A percentile compares a stretch with the other conserved stretches of the same genome.
These are phyloP conservation scores for Colletotrichum melonis DNA, from an alignment of 2,329 filamentous ascomycete genomes.

Conservation along the genomic window DNA sequence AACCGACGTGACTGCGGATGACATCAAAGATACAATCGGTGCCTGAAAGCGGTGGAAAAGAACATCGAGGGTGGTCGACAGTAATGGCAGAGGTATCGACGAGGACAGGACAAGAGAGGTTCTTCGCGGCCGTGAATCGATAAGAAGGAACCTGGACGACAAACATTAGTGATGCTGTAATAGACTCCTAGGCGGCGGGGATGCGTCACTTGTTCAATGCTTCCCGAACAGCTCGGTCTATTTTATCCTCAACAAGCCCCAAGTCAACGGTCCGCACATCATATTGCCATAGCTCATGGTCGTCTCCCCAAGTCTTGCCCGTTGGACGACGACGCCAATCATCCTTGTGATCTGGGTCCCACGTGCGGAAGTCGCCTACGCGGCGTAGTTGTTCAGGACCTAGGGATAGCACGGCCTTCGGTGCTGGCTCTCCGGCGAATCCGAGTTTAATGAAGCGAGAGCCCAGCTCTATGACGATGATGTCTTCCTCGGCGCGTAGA, in stretches of 20 bases:
- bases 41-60: conserved; percentile 85
- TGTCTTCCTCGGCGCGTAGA: conserved; percentile 83
- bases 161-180: conserved; percentile 27
- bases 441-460: conserved; percentile 83
- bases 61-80: conserved; percentile 80
- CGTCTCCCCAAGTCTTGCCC: conserved; percentile 69
- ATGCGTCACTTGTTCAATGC: conserved; percentile 81
- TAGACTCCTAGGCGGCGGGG: no score
- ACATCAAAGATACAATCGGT: conserved; percentile 83
- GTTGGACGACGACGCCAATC: conserved; percentile 59
- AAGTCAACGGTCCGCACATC: conserved; percentile 81
- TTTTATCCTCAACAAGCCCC: conserved; percentile 84
- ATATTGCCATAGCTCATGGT: conserved; percentile 81
- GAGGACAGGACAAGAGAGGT: conserved; percentile 83
- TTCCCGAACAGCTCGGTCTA: conserved; percentile 85
- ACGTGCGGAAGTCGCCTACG: conserved; percentile 83
- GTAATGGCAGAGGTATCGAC: conserved; percentile 78
- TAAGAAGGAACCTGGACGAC: conserved; percentile 65
- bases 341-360: conserved; percentile 65
- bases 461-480: conserved; percentile 85
- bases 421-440: conserved; percentile 84
- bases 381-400: conserved; percentile 81
- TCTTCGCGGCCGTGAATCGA: conserved; percentile 81
- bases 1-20: conserved; percentile 78
- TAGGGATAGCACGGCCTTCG: conserved; percentile 78